phyloP scores from a whole-genome alignment of 352 stramenopile species.

The Salisapilia sapeloensis region DNA sequence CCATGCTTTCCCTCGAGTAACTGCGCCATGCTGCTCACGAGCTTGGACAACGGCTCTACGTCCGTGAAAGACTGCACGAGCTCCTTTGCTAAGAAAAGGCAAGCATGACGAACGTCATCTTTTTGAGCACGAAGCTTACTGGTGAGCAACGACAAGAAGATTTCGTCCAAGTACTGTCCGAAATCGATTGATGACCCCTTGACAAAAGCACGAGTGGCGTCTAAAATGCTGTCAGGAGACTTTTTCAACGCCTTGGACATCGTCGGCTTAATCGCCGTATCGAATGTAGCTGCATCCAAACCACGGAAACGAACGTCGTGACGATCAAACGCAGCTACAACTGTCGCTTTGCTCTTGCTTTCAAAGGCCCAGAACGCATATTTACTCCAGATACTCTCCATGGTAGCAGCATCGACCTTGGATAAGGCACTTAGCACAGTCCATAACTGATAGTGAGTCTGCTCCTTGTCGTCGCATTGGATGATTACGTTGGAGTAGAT shows the following conservation, averaged over 20 bases:
- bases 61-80: slow-evolving; percentile 30
- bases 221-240: slow-evolving; percentile 55
- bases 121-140: slow-evolving; percentile 73
- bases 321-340: slow-evolving; percentile 9
- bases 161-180: slow-evolving; percentile 26
- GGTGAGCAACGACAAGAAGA: slow-evolving; percentile 55
- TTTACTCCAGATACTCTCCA: slow-evolving; percentile 27
- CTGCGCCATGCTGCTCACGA: slow-evolving; percentile 32
- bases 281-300: slow-evolving; percentile 42
- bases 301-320: slow-evolving; percentile 29
- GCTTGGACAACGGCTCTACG: slow-evolving; percentile 24
- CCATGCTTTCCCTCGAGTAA: slow-evolving; percentile 70
- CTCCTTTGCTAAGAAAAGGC: slow-evolving; percentile 23
- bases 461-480: slow-evolving; percentile 10
- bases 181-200: slow-evolving; percentile 38
- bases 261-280: slow-evolving; percentile 35
- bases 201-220: slow-evolving; percentile 34
- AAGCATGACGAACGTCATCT: slow-evolving; percentile 45
- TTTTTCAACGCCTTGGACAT: slow-evolving; percentile 72
- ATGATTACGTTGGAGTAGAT: slow-evolving; percentile 19
- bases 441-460: slow-evolving; percentile 51
- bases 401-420: slow-evolving; percentile 9
- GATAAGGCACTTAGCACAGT: slow-evolving; percentile 17
- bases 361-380: slow-evolving; percentile 71
- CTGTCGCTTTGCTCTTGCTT: slow-evolving; percentile 33